phyloP scores from a whole-genome alignment of 768 basidiomycete genomes.

The Tubosaeta sp. region DNA sequence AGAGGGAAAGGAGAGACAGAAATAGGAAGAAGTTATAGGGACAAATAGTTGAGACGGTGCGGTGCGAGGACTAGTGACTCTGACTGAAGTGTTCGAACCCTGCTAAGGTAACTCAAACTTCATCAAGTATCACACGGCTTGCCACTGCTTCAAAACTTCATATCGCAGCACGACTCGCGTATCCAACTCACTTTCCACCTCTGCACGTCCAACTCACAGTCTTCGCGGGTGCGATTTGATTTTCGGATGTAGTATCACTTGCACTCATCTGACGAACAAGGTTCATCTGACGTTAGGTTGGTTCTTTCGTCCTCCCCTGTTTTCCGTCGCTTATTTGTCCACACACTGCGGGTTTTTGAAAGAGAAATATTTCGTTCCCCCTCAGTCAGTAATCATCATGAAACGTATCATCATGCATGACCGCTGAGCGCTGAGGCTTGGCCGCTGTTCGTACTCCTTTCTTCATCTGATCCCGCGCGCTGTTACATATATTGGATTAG shows the following conservation, averaged over 20 bases:
- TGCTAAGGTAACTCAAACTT: constrained; percentile 1
- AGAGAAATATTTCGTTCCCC: background rate
- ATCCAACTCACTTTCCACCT: too few species aligned
- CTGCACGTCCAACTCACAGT: background rate
- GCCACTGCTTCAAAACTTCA: too few species aligned
- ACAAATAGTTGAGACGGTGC: constrained; percentile 6
- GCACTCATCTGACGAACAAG: background rate
- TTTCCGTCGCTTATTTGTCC: background rate
- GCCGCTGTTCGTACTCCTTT: constrained; percentile 11
- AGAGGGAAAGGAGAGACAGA: constrained; percentile 2
- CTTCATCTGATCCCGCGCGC: constrained; percentile 17
- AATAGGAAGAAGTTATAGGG: constrained; percentile 1
- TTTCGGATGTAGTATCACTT: background rate
- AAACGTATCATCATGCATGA: background rate
- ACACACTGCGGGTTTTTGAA: background rate
- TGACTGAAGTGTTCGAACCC: constrained; percentile 1
- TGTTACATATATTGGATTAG: background rate
- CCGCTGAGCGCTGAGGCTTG: constrained; percentile 3
- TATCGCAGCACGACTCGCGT: too few species aligned
- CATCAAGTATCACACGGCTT: constrained; percentile 1
- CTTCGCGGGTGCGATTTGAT: background rate
- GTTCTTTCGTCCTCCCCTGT: background rate
- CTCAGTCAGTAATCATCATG: background rate
- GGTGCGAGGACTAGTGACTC: constrained; percentile 1
- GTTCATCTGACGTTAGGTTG: background rate